Conservation (phyloP, 495 filamentous ascomycete genomes). For the Cercophora sp. region DNA sequence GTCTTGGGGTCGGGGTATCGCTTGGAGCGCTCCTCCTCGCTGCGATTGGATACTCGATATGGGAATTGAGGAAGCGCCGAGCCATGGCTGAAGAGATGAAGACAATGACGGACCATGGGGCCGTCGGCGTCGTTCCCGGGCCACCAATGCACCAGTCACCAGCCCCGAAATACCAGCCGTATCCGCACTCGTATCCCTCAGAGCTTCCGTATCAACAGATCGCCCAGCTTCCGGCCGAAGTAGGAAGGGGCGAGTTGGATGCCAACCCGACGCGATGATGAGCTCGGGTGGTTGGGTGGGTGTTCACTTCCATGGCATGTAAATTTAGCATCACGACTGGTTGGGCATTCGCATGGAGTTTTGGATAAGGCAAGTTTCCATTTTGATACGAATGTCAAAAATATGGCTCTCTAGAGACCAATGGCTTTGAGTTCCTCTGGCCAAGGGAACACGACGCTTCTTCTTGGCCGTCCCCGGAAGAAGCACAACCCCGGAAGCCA, state of each 20-base stretch:
- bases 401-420: too few species aligned
- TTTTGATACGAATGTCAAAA: too few species aligned
- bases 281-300: too few species aligned
- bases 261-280: not conserved
- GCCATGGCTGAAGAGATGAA: not conserved
- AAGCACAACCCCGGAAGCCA: too few species aligned
- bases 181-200: constrained; percentile 2
- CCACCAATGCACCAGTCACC: not conserved
- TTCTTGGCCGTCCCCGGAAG: too few species aligned
- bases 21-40: not conserved
- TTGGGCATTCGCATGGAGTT: too few species aligned
- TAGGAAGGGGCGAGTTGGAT: not conserved
- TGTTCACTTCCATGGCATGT: too few species aligned
- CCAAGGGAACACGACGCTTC: too few species aligned
- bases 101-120: too few species aligned
- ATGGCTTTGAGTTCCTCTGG: too few species aligned
- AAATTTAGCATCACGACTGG: too few species aligned
- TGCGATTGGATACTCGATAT: not conserved
- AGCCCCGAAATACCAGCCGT: not conserved
- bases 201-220: not conserved
- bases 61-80: not conserved
- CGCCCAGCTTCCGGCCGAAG: not conserved
- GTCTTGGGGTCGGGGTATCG: not conserved
- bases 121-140: not conserved
- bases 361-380: too few species aligned